Percentiles rank a stretch among this genome's conserved stretches.
These are phyloP conservation scores for Capsicum baccatum DNA, from an alignment of 257 asterid genomes.

Conservation along the genomic window DNA sequence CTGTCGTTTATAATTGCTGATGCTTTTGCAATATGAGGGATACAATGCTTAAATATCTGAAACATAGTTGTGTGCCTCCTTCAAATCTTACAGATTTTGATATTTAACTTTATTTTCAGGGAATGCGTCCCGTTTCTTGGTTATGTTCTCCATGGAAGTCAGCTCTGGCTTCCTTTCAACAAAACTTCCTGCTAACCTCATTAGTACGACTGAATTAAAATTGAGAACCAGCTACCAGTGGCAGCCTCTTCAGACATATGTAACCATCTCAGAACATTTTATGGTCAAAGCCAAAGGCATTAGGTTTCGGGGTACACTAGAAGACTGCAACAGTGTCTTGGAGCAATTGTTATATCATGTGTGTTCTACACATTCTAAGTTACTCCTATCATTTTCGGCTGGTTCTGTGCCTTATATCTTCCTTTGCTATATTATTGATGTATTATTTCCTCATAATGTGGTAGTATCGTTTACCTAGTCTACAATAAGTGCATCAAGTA, in stretches of 20 bases:
- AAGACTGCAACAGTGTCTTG: conserved; percentile 69
- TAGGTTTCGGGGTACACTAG: conserved; percentile 68
- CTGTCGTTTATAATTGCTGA: not conserved
- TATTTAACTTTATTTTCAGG: conserved; percentile 46
- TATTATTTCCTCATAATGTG: not conserved
- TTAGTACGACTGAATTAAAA: conserved; percentile 76
- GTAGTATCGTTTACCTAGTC: not conserved
- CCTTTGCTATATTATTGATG: not conserved
- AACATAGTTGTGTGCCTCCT: not conserved
- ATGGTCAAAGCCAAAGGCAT: conserved; percentile 82
- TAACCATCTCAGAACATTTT: conserved; percentile 80
- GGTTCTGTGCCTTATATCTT: not conserved
- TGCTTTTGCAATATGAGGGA: not conserved
- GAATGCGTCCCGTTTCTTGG: conserved; percentile 62
- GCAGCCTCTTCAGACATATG: conserved; percentile 93
- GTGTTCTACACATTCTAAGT: conserved; percentile 34
- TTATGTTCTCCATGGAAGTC: conserved; percentile 78
- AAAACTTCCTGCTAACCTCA: conserved; percentile 72
- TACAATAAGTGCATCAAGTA: not conserved
- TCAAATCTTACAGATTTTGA: not conserved
- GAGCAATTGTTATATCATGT: conserved; percentile 68
- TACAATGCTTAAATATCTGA: not conserved
- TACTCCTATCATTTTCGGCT: not conserved
- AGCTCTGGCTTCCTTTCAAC: conserved; percentile 68
- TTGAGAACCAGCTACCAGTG: conserved; percentile 65